phyloP scores from a whole-genome alignment of 345 rosid species.

The Barbarea vulgaris region DNA sequence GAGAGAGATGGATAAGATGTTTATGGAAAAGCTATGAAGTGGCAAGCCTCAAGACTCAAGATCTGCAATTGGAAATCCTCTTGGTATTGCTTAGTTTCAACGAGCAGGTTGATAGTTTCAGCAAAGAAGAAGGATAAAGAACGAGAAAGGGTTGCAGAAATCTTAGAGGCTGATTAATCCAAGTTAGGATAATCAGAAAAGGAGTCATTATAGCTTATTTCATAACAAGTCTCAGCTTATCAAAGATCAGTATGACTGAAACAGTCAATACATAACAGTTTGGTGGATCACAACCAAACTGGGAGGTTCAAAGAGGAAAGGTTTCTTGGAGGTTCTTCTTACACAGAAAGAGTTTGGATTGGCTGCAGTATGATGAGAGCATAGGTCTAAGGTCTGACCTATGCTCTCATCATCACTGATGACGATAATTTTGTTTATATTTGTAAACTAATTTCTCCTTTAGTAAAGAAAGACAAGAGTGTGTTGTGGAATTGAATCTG shows the following conservation, averaged over 20 bases:
- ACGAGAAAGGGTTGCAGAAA: not conserved
- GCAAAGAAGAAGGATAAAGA: not conserved
- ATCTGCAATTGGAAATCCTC: not conserved
- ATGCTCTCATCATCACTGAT: too few species aligned
- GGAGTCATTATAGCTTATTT: not conserved
- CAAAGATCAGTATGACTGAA: not conserved
- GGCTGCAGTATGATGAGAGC: too few species aligned
- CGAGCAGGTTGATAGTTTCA: not conserved
- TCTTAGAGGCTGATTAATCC: not conserved
- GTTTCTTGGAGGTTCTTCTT: not conserved
- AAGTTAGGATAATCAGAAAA: not conserved
- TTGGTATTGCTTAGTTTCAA: not conserved
- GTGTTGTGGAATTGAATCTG: constrained; percentile 19
- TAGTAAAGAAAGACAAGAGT: constrained; percentile 6
- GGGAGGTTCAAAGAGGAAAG: not conserved
- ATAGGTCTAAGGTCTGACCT: too few species aligned
- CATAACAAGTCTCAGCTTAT: not conserved
- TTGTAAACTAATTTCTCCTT: not conserved
- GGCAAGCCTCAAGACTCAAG: not conserved
- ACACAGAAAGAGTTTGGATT: too few species aligned
- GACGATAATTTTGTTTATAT: too few species aligned
- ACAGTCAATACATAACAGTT: not conserved
- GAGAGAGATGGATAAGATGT: not conserved
- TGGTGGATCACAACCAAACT: not conserved
- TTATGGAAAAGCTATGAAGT: not conserved